Base-by-base conservation (phyloP, 163 green algal genomes). In the Chlamydomonas reinhardtii region DNA sequence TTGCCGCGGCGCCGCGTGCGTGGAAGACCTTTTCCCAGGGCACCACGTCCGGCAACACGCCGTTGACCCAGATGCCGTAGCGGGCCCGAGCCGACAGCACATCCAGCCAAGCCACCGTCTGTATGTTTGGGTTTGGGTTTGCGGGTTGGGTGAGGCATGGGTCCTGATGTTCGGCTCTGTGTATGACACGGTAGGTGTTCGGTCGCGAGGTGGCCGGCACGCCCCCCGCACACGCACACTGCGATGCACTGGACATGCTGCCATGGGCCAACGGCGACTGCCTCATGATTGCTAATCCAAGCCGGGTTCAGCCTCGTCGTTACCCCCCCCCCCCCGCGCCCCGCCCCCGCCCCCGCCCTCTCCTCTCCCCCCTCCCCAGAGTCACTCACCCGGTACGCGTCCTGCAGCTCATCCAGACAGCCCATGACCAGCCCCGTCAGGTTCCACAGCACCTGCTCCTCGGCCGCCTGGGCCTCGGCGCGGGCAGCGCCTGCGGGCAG, bases 361-460 rank as follows among this genome's bases (percentile, higher is more conserved):
- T 4, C 59, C 59, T 8, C 12, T n/a, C 12, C 59, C 4, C 22
- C 59, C 5, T 4, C 59, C 59, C 22, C 20, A 22, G 16, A 22
- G 15, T 20, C 34, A 64, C 84, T 35, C 62, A 92, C 91, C 79
- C 83, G 29, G 76, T 76, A 91, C 20, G 64, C 48, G 39, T 31
- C 65, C 71, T 91, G 59, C 19, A 92, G 79, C 68, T 94, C 89
- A 0, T 91, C 76, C 81, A 92, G 72, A n/a, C 86, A 61, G 12
- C 84, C 92, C 89, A 94, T 90, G 14, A 95, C 84, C 52, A 82
- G 62, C 0, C 87, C 91, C 32, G 94, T 97, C 72, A 98, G 90
- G n/a, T 83, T 34, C 92, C 91, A 97, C 82, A 98, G 91, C 73
- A 98, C 94, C 5, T 90, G 83, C 83, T 98, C 95, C 87, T 97